phyloP scores from a whole-genome alignment of 73 alveolate species.

The Durusdinium trenchii region DNA sequence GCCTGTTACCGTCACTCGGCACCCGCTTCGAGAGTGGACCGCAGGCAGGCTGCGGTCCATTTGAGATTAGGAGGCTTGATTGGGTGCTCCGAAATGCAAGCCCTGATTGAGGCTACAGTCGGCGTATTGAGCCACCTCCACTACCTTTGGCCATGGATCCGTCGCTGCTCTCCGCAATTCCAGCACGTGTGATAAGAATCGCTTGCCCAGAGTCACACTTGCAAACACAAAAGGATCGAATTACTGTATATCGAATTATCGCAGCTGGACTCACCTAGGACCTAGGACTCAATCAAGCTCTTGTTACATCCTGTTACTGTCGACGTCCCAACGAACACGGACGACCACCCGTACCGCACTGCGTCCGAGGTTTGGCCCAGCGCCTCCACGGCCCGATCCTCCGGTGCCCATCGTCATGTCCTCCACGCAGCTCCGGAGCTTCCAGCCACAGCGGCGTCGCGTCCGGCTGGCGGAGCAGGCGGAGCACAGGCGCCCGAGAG shows the following conservation, averaged over 20 bases:
- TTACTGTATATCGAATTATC: no score
- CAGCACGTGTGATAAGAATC: no score
- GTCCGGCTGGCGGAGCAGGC: constrained; percentile 76
- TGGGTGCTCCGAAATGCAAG: neutral
- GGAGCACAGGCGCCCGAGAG: constrained; percentile 29
- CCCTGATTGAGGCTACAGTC: constrained; percentile 4
- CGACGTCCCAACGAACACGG: no score
- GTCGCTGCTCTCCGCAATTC: constrained; percentile 15
- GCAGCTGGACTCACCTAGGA: no score
- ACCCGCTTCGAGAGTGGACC: neutral
- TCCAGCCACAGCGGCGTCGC: constrained; percentile 58
- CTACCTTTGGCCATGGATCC: constrained; percentile 87
- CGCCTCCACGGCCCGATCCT: constrained; percentile 59
- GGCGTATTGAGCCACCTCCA: constrained; percentile 90
- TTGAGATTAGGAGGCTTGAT: neutral
- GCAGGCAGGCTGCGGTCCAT: neutral
- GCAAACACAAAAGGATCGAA: no score
- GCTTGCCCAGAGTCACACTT: no score
- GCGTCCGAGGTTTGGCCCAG: constrained; percentile 63
- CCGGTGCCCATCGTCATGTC: neutral
- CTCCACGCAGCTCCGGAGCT: constrained; percentile 4
- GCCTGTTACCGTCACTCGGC: constrained; percentile 35
- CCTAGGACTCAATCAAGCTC: no score
- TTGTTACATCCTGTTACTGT: no score
- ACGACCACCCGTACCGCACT: neutral